Conservation (phyloP, 768 basidiomycete species). For the Trametes maxima region DNA sequence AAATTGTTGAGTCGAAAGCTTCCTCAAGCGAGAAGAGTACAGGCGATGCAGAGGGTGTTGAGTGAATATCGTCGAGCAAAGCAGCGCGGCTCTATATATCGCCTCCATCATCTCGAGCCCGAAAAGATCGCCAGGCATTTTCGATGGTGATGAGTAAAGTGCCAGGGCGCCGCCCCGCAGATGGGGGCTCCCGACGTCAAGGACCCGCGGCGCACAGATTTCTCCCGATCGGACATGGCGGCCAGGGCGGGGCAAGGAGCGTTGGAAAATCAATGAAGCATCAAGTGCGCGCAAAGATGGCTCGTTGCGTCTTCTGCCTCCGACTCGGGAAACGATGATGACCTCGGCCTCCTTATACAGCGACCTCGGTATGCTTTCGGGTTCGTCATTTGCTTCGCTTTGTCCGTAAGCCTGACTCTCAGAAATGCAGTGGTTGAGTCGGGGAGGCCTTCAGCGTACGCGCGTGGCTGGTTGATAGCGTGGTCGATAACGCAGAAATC, state of each 20-base stretch:
- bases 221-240: conserved; percentile 1
- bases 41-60: background rate
- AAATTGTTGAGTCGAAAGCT: background rate
- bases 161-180: background rate
- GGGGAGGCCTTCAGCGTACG: too few relatives aligned
- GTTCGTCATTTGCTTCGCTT: too few relatives aligned
- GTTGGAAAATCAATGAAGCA: conserved; percentile 6
- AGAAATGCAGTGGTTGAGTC: too few relatives aligned
- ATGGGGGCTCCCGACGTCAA: conserved; percentile 6
- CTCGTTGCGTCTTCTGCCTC: background rate
- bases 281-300: background rate
- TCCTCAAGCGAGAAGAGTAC: too few relatives aligned
- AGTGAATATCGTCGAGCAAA: too few relatives aligned
- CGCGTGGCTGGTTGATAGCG: background rate
- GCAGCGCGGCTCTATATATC: background rate
- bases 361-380: too few relatives aligned
- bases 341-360: too few relatives aligned
- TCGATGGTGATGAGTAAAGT: conserved; percentile 9
- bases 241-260: background rate
- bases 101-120: background rate
- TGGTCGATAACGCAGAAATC: background rate
- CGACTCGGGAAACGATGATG: background rate
- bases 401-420: too few relatives aligned
- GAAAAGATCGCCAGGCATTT: background rate
- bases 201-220: background rate